phyloP scores from a whole-genome alignment of 2,329 filamentous ascomycete genomes.

The Epichloe glyceriae region DNA sequence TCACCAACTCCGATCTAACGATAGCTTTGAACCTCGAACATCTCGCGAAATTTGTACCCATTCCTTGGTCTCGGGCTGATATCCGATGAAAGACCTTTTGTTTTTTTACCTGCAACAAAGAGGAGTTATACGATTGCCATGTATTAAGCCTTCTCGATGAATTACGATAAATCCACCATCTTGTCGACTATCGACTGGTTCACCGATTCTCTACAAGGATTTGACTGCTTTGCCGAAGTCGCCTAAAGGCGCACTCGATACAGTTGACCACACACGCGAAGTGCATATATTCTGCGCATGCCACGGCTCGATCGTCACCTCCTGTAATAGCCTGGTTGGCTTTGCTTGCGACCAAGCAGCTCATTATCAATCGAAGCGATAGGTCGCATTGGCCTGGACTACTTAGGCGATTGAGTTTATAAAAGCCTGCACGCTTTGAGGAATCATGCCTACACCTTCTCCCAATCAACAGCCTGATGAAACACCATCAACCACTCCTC shows the following conservation, averaged over 20 bases:
- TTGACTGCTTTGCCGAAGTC: not conserved
- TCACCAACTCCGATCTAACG: not conserved
- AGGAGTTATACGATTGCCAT: not conserved
- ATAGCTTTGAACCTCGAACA: not conserved
- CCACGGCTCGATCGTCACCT: no score
- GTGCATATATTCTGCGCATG: not conserved
- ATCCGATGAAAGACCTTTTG: not conserved
- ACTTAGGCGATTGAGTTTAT: not conserved
- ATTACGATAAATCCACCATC: not conserved
- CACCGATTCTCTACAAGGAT: not conserved
- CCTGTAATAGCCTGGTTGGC: not conserved
- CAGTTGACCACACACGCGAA: not conserved
- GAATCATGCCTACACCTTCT: constrained; percentile 33
- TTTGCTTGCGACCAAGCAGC: not conserved
- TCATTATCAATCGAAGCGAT: not conserved
- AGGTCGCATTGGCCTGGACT: not conserved
- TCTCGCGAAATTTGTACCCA: not conserved
- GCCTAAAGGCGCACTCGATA: not conserved
- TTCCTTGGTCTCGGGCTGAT: not conserved
- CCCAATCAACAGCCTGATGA: constrained; percentile 25
- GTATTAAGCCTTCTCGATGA: constrained; percentile 2
- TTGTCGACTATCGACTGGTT: constrained; percentile 1
- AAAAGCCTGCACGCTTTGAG: not conserved
- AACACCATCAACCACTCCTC: constrained; percentile 23
- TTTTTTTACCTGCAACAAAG: not conserved